Evolutionary conservation across 2,329 filamentous ascomycete genomes (phyloP), one percentile per base, ranked within the genome.

Genomic region (Xylariaceae sp.): DNA sequence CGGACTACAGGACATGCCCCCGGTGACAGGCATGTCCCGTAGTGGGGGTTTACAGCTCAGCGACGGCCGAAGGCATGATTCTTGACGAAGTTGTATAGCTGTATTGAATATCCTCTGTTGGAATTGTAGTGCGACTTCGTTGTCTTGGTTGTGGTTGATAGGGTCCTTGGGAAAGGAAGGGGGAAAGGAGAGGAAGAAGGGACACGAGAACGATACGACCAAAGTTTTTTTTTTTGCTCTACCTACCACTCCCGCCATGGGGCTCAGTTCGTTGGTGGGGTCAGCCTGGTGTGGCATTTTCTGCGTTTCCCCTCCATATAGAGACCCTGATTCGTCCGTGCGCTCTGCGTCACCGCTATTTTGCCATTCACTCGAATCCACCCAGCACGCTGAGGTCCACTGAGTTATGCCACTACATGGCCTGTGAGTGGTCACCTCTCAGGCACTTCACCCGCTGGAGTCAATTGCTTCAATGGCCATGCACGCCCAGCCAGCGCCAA

Each of bases 31-130:
- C 66, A 68, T 67, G 72, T 74, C 79, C 81, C 83, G 83, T 81
- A 89, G 85, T 83, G 82, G 81, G 78, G 71, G 79, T 88, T 90
- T 89, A 94, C 85, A 91, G 87, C 85, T 85, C 84, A 87, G 81
- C 83, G 83, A 85, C 73, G 76, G 83, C 81, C 82, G 75, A 80
- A 79, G 79, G 80, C 78, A 82, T 83, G 63, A 54, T 70, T 74
- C 73, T 85, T 81, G 83, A 86, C 82, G 74, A 83, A 84, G 82
- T 80, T 78, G 53, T 61, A 54, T 52, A 60, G 52, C 61, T 15
- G 46, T 37, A 36, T 37, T n/a, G 34, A 43, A 42, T 36, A 43
- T 50, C 47, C 45, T 44, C 45, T 46, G 53, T 17, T 51, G 58
- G 47, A 52, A 37, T 54, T 56, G 47, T 69, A 72, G 67, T 64